phyloP scores from a whole-genome alignment of 2,329 filamentous ascomycete species.

The Hymenoscyphus fructigenus region DNA sequence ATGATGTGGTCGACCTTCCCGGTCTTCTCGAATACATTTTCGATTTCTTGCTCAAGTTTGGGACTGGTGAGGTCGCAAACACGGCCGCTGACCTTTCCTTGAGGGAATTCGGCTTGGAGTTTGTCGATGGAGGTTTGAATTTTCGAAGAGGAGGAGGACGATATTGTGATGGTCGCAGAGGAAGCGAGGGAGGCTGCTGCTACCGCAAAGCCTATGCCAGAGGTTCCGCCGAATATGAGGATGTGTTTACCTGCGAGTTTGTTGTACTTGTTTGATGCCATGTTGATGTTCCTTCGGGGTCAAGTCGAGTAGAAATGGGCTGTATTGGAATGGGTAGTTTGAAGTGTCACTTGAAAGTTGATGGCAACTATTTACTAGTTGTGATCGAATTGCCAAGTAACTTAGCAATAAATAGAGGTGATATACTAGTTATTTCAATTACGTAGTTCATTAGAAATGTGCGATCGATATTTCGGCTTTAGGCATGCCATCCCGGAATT shows the following conservation, averaged over 20 bases:
- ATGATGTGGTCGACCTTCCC: slow-evolving; percentile 25
- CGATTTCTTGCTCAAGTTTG: slow-evolving; percentile 39
- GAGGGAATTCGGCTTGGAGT: slow-evolving; percentile 20
- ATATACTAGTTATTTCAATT: no score
- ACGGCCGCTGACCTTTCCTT: slow-evolving; percentile 17
- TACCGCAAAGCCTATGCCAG: slow-evolving; percentile 32
- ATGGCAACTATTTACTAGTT: no score
- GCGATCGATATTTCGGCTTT: no score
- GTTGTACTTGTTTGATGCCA: slow-evolving; percentile 25
- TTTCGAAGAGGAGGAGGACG: slow-evolving; percentile 20
- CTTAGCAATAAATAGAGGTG: no score
- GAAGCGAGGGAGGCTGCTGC: slow-evolving; percentile 31
- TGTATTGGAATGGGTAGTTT: no score
- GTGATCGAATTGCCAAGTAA: no score
- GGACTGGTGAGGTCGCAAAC: slow-evolving; percentile 28
- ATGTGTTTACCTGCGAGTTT: slow-evolving; percentile 32
- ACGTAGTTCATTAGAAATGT: no score
- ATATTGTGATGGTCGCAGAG: slow-evolving; percentile 28
- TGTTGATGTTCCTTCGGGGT: no score
- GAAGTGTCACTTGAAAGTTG: no score
- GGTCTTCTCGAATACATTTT: slow-evolving; percentile 40
- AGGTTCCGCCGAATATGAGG: slow-evolving; percentile 32
- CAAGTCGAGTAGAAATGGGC: no score
- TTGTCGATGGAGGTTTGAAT: slow-evolving; percentile 15
- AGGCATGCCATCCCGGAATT: no score